phyloP scores from a whole-genome alignment of 1,139 yeast species.

The Debaryomyces psychrophilus region DNA sequence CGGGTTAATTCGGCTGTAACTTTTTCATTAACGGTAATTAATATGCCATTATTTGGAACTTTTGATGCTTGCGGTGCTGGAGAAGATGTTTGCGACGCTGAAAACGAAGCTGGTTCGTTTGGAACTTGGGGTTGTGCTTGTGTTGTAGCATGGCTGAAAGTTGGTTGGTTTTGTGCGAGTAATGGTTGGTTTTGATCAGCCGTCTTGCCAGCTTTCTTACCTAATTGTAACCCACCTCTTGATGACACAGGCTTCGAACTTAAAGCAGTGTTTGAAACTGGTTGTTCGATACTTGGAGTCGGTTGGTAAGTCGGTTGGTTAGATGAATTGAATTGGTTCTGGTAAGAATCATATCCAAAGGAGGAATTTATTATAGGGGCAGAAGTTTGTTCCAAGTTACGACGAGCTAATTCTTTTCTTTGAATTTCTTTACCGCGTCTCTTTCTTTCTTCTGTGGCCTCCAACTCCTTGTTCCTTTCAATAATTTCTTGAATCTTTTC shows the following conservation, averaged over 20 bases:
- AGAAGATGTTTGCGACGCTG: constrained; percentile 25
- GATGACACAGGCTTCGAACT: constrained; percentile 39
- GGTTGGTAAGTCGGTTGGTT: constrained; percentile 44
- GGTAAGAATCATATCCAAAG: constrained; percentile 28
- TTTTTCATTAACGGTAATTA: constrained; percentile 77
- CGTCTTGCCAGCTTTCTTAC: constrained; percentile 54
- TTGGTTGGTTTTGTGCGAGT: constrained; percentile 33
- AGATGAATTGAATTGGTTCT: constrained; percentile 21
- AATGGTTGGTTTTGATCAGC: constrained; percentile 49
- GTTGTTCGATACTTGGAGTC: constrained; percentile 29
- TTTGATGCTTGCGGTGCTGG: constrained; percentile 35
- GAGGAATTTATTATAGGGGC: constrained; percentile 13
- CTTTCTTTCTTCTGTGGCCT: constrained; percentile 96
- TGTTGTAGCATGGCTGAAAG: constrained; percentile 22
- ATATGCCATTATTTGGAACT: constrained; percentile 71
- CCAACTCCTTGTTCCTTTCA: constrained; percentile 94
- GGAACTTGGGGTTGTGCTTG: constrained; percentile 16
- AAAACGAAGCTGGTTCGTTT: constrained; percentile 14
- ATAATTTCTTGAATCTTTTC: constrained; percentile 98
- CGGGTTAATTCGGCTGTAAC: constrained; percentile 77
- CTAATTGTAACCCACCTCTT: constrained; percentile 81
- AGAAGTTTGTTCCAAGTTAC: constrained; percentile 42
- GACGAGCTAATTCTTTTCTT: constrained; percentile 77
- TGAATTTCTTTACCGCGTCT: constrained; percentile 95
- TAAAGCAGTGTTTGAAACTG: constrained; percentile 13